Evolutionary conservation across 495 filamentous ascomycete genomes (phyloP).

Genomic region (Annulohypoxylon stygium): DNA sequence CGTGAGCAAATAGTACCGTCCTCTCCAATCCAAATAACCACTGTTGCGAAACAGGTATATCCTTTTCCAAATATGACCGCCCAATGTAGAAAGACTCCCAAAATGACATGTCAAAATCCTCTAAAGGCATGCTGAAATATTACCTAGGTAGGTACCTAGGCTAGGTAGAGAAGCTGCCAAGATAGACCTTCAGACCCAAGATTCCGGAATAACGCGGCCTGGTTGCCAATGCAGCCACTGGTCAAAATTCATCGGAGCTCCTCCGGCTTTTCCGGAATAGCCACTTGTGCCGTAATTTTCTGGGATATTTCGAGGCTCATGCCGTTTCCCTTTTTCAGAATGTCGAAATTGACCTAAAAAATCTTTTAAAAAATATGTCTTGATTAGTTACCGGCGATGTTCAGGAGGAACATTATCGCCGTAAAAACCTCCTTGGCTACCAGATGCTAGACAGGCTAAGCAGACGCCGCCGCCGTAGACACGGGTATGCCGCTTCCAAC

Average conservation of each 20-base stretch:
- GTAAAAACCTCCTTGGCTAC: conserved; percentile 61
- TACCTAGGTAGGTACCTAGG: not conserved
- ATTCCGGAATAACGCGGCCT: conserved; percentile 22
- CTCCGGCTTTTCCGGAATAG: conserved; percentile 33
- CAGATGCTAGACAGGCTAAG: conserved; percentile 60
- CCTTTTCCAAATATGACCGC: conserved; percentile 35
- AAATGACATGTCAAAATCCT: conserved; percentile 15
- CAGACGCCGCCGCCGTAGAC: conserved; percentile 65
- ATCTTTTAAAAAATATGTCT: not conserved
- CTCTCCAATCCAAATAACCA: conserved; percentile 36
- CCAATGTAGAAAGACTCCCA: conserved; percentile 23
- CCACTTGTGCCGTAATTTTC: conserved; percentile 14
- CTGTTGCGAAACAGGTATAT: conserved; percentile 36
- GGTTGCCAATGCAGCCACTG: conserved; percentile 24
- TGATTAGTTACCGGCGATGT: conserved; percentile 55
- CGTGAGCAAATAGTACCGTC: conserved; percentile 35
- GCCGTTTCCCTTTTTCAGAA: conserved; percentile 7
- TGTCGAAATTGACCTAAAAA: conserved; percentile 7
- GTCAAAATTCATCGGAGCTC: conserved; percentile 17
- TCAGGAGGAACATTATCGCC: conserved; percentile 63
- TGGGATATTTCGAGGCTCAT: not conserved
- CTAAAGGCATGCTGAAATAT: conserved; percentile 10
- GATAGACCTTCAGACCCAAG: conserved; percentile 13
- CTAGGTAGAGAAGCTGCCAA: conserved; percentile 14
- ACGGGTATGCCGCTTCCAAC: conserved; percentile 64